Evolutionary conservation across 2,329 filamentous ascomycete genomes (phyloP), one percentile per base, ranked within the genome.

Genomic region (Dissoconium aciculare): DNA sequence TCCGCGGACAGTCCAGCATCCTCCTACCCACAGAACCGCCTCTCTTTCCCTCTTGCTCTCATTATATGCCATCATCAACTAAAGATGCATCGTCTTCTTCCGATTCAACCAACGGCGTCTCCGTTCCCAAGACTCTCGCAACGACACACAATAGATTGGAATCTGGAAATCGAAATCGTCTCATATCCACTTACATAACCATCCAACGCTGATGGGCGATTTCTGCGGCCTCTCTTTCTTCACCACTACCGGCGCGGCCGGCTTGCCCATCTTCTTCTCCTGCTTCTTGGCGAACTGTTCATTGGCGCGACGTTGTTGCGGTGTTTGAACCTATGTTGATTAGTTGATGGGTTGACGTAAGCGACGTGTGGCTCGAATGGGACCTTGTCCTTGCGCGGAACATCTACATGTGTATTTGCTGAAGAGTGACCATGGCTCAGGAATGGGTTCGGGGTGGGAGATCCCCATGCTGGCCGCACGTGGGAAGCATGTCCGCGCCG

Each of bases 281-380:
- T 87, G 74, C 32, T 70, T 66, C 54, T 77, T 76, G 44, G 68
- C 74, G 59, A 82, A 91, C 58, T 78, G 78, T 51, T 71, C 71
- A 63, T 89, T 89, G 40, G 77, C 74, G 51, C 73, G 73, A 55
- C 81, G 76, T 64, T 89, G 82, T 57, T 82, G 71, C 45, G 77
- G 80, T 44, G 81, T 89, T 75, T 87, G 80, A 46, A 74, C 78
- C 79, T 23, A n/a, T 84, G 49, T 38, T 16, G 17, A 30, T 9
- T 6, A 17, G 25, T 27, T 27, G 15, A 11, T 15, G 4, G 15
- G 31, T 17, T 26, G 13, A 16, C 17, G 27, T 30, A 27, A n/a
- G n/a, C n/a, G n/a, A n/a, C n/a, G n/a, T n/a, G n/a, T n/a, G n/a
- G n/a, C n/a, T n/a, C n/a, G n/a, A n/a, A n/a, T n/a, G n/a, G n/a